Evolutionary conservation across 805 yeast genomes (phyloP).

Genomic region (Candida vartiovaarae): DNA sequence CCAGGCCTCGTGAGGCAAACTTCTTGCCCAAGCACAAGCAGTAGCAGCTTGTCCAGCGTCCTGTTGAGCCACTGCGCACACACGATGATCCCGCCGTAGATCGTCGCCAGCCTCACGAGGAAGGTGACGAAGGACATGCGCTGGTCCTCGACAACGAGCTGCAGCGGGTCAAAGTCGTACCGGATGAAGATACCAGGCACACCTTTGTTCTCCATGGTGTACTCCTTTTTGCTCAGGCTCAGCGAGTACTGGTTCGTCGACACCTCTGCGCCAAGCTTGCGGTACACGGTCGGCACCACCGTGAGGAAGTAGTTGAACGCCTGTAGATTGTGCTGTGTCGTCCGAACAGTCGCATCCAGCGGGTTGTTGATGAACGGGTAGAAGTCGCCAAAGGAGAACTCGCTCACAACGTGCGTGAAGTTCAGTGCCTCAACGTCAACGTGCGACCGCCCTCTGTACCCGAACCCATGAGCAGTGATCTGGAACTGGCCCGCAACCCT

Average conservation of each 20-base stretch:
- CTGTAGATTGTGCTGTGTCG: conserved; percentile 41
- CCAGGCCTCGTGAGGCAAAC: conserved; percentile 26
- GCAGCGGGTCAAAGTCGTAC: conserved; percentile 86
- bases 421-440: conserved; percentile 49
- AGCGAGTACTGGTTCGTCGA: conserved; percentile 85
- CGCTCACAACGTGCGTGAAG: conserved; percentile 79
- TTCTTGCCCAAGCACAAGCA: conserved; percentile 57
- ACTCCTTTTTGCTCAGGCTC: conserved; percentile 39
- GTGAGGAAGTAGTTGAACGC: conserved; percentile 60
- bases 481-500: conserved; percentile 82
- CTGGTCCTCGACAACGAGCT: conserved; percentile 58
- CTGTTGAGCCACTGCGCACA: conserved; percentile 60
- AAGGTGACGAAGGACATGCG: conserved; percentile 76
- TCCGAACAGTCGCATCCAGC: conserved; percentile 67
- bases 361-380: conserved; percentile 84
- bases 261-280: conserved; percentile 59
- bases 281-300: conserved; percentile 79
- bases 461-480: conserved; percentile 71
- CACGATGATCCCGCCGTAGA: conserved; percentile 74
- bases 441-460: conserved; percentile 39
- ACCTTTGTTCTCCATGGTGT: conserved; percentile 16
- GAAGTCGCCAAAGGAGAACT: conserved; percentile 85
- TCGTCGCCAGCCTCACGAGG: conserved; percentile 69
- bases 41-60: conserved; percentile 46
- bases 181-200: conserved; percentile 77